phyloP scores from a whole-genome alignment of 2,329 filamentous ascomycete genomes.

The Pseudogymnoascus sp. region DNA sequence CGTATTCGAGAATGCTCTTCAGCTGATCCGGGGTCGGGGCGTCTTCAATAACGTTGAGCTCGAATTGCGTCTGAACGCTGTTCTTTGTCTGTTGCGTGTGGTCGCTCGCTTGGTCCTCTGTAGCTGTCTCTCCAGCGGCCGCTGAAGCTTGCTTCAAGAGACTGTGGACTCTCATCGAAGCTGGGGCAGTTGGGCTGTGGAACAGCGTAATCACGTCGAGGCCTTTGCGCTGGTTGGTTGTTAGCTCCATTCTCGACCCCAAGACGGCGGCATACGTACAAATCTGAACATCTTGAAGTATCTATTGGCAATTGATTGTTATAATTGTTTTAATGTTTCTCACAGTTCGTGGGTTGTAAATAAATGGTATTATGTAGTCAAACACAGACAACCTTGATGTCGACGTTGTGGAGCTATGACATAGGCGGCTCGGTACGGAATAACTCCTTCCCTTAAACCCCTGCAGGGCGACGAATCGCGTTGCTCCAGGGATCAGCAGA shows the following conservation, averaged over 20 bases:
- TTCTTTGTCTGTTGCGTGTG: constrained; percentile 51
- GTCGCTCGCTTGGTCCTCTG: constrained; percentile 66
- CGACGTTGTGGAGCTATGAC: constrained; percentile 6
- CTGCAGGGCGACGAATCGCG: constrained; percentile 1
- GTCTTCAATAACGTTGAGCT: constrained; percentile 76
- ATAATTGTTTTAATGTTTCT: not conserved
- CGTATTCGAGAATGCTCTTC: constrained; percentile 75
- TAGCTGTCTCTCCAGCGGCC: constrained; percentile 58
- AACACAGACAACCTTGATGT: not conserved
- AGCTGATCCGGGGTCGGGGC: constrained; percentile 77
- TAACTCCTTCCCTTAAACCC: constrained; percentile 5
- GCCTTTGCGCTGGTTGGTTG: constrained; percentile 56
- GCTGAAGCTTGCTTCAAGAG: constrained; percentile 76
- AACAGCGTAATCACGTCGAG: constrained; percentile 94
- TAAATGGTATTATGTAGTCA: not conserved
- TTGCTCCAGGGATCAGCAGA: constrained; percentile 9
- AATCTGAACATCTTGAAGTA: constrained; percentile 30
- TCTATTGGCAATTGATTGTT: constrained; percentile 3
- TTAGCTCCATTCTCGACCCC: not conserved
- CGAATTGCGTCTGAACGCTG: constrained; percentile 62
- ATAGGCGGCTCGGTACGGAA: constrained; percentile 10
- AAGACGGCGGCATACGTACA: constrained; percentile 19
- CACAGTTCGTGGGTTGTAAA: not conserved
- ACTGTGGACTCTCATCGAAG: constrained; percentile 65
- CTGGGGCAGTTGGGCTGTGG: constrained; percentile 69